Evolutionary conservation across 2,329 filamentous ascomycete genomes (phyloP).

Genomic region (Aaosphaeria pasadenensis): DNA sequence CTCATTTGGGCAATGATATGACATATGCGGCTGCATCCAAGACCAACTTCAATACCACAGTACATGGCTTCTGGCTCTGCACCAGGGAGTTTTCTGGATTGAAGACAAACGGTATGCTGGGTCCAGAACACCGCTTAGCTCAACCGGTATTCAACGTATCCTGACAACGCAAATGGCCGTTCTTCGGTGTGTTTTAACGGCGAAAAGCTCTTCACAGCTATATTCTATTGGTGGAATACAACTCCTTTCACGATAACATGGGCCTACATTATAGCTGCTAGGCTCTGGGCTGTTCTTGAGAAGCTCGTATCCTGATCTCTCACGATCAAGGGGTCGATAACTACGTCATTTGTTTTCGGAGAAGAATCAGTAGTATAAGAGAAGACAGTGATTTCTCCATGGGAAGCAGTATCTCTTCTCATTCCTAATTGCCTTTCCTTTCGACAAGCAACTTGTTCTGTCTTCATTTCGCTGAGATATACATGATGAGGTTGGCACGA

Average conservation of each 20-base stretch:
- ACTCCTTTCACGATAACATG: no score
- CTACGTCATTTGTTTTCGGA: neutral
- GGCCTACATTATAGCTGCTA: no score
- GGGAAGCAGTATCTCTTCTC: neutral
- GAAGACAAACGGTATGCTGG: no score
- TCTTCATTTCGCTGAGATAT: neutral
- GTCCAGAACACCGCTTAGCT: no score
- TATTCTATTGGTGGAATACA: no score
- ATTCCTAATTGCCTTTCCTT: neutral
- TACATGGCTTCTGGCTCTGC: neutral
- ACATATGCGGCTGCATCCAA: neutral
- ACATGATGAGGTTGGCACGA: neutral
- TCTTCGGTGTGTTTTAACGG: no score
- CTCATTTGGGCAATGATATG: neutral
- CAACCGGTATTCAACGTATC: no score
- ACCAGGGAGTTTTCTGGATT: neutral
- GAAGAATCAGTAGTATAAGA: neutral
- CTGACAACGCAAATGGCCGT: no score
- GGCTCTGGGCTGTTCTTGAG: no score
- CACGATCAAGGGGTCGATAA: no score
- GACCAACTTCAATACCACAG: neutral
- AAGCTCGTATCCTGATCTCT: no score
- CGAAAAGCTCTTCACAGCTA: no score
- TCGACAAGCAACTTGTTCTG: neutral
- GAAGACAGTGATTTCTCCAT: neutral